A percentile compares a stretch with the other conserved stretches of the same genome.
These are phyloP conservation scores for Ceratorhiza oryzae-sativae DNA, from an alignment of 1,284 basidiomycete species.

Conservation along the genomic window DNA sequence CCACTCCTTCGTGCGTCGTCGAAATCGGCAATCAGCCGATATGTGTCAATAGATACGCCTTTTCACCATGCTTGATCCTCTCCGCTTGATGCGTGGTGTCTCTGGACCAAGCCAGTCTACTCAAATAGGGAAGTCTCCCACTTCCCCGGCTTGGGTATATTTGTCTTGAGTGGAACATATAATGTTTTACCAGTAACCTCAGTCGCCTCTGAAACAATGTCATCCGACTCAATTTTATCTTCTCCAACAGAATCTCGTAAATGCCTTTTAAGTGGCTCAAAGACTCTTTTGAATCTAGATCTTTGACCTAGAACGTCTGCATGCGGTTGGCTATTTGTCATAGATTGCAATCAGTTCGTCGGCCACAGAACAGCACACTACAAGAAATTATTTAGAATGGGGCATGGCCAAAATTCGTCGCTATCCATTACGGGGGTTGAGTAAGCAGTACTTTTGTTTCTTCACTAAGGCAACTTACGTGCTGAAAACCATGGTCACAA, in stretches of 20 bases:
- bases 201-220: conserved; percentile 53
- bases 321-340: conserved; percentile 76
- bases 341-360: conserved; percentile 46
- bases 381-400: conserved; percentile 63
- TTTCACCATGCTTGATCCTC: conserved; percentile 73
- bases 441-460: neutral
- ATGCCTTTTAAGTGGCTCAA: conserved; percentile 59
- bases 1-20: conserved; percentile 84
- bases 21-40: conserved; percentile 66
- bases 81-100: conserved; percentile 71
- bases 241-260: conserved; percentile 46
- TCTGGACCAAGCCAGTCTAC: conserved; percentile 63
- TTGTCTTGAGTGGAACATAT: neutral
- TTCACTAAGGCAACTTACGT: conserved; percentile 57
- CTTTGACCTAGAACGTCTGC: conserved; percentile 76
- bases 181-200: conserved; percentile 54
- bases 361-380: neutral
- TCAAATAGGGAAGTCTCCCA: conserved; percentile 77
- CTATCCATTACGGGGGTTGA: conserved; percentile 49
- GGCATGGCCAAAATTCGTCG: conserved; percentile 83
- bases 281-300: conserved; percentile 70
- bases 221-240: conserved; percentile 42
- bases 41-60: conserved; percentile 76
- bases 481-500: conserved; percentile 79
- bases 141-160: conserved; percentile 57